Percentiles rank a stretch among this genome's conserved stretches.
Evolutionary conservation across 164 flowering plant genomes (phyloP).

Genomic region (Vitis labrusca): DNA sequence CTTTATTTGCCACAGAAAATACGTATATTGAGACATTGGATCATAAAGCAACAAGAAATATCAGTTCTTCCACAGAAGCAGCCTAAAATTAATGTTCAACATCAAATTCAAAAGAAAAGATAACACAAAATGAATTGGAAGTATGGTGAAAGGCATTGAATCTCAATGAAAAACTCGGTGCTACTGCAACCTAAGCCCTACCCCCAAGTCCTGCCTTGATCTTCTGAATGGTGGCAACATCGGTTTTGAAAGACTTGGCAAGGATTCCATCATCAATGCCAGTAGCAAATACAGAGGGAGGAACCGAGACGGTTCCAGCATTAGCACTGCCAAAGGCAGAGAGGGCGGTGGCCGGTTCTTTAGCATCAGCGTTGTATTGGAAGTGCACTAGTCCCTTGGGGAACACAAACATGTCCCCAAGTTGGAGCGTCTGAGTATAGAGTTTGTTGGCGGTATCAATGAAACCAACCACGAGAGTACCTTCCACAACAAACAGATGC

Average conservation of each 20-base stretch:
- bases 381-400: slow-evolving; percentile 31
- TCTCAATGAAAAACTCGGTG: too few species aligned
- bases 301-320: slow-evolving; percentile 23
- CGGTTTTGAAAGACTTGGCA: slow-evolving; percentile 29
- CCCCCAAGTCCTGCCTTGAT: slow-evolving; percentile 21
- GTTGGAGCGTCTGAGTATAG: slow-evolving; percentile 23
- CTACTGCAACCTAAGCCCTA: too few species aligned
- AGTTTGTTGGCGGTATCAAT: slow-evolving; percentile 31
- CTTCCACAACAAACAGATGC: slow-evolving; percentile 21
- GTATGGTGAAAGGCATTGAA: too few species aligned
- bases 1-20: too few species aligned
- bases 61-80: too few species aligned
- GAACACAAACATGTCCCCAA: slow-evolving; percentile 32
- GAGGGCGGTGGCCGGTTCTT: slow-evolving; percentile 14
- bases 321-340: slow-evolving; percentile 40
- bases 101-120: too few species aligned
- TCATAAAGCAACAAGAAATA: too few species aligned
- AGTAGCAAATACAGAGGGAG: slow-evolving; percentile 13
- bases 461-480: slow-evolving; percentile 30
- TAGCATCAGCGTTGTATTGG: slow-evolving; percentile 12
- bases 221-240: slow-evolving; percentile 21
- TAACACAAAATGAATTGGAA: too few species aligned
- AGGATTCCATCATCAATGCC: slow-evolving; percentile 20
- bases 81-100: too few species aligned
- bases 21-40: too few species aligned